A percentile compares a stretch with the other conserved stretches of the same genome.
phyloP scores from a whole-genome alignment of 1,139 yeast genomes.

The Geotrichum aggregatum region DNA sequence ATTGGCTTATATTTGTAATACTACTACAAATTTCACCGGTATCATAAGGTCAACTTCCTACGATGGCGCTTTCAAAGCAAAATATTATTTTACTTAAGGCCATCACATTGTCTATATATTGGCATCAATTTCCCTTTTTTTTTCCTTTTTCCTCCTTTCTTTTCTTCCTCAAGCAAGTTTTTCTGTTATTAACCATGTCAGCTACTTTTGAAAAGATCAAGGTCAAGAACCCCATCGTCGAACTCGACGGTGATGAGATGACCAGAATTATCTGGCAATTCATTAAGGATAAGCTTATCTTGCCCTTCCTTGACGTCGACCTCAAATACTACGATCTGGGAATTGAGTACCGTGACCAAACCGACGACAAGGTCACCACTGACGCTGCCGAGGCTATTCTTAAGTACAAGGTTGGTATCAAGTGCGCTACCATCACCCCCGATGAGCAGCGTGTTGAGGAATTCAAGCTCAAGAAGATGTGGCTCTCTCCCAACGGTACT shows the following conservation, averaged over 20 bases:
- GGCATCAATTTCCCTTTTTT: neutral
- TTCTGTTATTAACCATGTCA: slow-evolving; percentile 18
- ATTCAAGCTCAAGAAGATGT: slow-evolving; percentile 86
- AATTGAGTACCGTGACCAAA: slow-evolving; percentile 76
- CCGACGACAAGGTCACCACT: slow-evolving; percentile 79
- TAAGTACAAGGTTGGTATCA: slow-evolving; percentile 86
- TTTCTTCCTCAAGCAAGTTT: neutral
- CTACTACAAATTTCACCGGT: slow-evolving; percentile 40
- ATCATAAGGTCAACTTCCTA: neutral
- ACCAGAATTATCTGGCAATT: slow-evolving; percentile 88
- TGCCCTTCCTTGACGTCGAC: slow-evolving; percentile 81
- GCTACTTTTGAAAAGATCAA: slow-evolving; percentile 51
- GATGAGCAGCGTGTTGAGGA: slow-evolving; percentile 93
- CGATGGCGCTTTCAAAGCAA: neutral
- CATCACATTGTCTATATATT: neutral
- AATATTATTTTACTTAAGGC: neutral
- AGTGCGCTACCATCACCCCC: slow-evolving; percentile 98
- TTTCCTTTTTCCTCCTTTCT: neutral
- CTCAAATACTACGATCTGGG: slow-evolving; percentile 90
- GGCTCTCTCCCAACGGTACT: slow-evolving; percentile 96
- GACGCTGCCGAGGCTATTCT: slow-evolving; percentile 90
- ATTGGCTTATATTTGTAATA: slow-evolving; percentile 19
- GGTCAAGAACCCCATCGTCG: slow-evolving; percentile 86
- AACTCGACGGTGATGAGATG: slow-evolving; percentile 96
- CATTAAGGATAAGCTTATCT: slow-evolving; percentile 70